These are phyloP conservation scores for Aschersonia sp. DNA, from an alignment of 2,329 filamentous ascomycete species.

Conservation along the genomic window DNA sequence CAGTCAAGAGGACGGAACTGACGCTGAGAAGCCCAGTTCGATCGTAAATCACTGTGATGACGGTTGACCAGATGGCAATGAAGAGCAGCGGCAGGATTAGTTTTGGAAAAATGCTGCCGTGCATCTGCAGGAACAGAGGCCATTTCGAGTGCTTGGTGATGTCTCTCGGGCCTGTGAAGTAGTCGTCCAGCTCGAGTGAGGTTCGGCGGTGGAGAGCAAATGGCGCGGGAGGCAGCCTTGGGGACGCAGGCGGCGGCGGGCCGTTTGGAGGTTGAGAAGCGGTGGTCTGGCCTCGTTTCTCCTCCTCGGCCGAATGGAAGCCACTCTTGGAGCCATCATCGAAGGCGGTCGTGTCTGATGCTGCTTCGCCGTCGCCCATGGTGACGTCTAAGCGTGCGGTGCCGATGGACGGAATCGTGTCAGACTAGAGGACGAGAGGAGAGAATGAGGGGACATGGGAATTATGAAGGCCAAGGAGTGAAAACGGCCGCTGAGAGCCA, in stretches of 20 bases:
- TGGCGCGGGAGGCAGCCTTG: background rate
- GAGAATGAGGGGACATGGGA: too few species aligned
- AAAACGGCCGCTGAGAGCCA: too few species aligned
- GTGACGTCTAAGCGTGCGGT: background rate
- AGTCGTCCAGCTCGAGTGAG: constrained; percentile 40
- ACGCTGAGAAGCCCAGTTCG: constrained; percentile 23
- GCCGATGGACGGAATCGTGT: too few species aligned
- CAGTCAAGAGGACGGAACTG: constrained; percentile 44
- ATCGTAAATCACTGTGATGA: constrained; percentile 43
- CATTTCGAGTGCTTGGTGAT: constrained; percentile 63
- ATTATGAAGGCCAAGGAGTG: too few species aligned
- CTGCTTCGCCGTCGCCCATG: constrained; percentile 1
- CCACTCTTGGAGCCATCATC: background rate
- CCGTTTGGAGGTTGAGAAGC: background rate
- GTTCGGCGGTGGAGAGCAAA: constrained; percentile 12
- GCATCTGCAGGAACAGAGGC: constrained; percentile 61
- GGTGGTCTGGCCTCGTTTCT: background rate
- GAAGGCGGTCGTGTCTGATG: background rate
- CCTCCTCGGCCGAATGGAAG: background rate
- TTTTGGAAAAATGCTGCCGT: constrained; percentile 61
- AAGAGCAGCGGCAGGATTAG: constrained; percentile 56
- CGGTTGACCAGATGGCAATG: constrained; percentile 49
- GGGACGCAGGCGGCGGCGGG: constrained; percentile 1
- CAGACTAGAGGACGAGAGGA: too few species aligned
- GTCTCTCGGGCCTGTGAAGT: constrained; percentile 54